Percentiles rank a stretch among this genome's conserved stretches.
These are phyloP conservation scores for Boletus vermiculosoides DNA, from an alignment of 768 basidiomycete genomes.

Conservation along the genomic window DNA sequence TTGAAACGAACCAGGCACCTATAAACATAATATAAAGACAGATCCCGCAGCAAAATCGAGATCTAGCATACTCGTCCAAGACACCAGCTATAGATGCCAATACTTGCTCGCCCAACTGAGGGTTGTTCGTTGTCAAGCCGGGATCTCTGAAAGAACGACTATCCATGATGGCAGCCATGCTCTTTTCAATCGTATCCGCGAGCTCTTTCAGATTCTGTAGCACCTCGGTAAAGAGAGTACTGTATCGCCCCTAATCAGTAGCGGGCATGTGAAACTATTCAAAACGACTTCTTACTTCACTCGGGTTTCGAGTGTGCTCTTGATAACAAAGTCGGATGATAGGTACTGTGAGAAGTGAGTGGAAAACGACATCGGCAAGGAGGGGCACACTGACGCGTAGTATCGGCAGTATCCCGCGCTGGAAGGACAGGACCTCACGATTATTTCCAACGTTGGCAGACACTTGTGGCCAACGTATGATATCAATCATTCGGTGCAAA, in stretches of 20 bases:
- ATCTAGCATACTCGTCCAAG: slow-evolving; percentile 48
- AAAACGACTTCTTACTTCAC: slow-evolving; percentile 44
- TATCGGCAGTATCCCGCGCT: slow-evolving; percentile 53
- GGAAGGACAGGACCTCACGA: slow-evolving; percentile 49
- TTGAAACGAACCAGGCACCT: slow-evolving; percentile 62
- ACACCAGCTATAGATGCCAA: slow-evolving; percentile 47
- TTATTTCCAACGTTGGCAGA: slow-evolving; percentile 38
- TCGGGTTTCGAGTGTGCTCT: slow-evolving; percentile 49
- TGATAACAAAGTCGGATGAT: slow-evolving; percentile 57
- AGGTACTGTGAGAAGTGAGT: slow-evolving; percentile 43
- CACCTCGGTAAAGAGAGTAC: slow-evolving; percentile 45
- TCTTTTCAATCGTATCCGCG: slow-evolving; percentile 38
- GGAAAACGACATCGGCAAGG: not conserved
- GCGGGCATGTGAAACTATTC: not conserved
- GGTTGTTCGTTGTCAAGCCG: not conserved
- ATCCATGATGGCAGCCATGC: slow-evolving; percentile 35
- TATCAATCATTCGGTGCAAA: slow-evolving; percentile 47
- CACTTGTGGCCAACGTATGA: slow-evolving; percentile 47
- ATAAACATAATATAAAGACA: not conserved
- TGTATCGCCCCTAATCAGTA: slow-evolving; percentile 21
- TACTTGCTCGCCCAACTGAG: slow-evolving; percentile 40
- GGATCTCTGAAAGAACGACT: slow-evolving; percentile 37
- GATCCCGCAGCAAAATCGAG: slow-evolving; percentile 17
- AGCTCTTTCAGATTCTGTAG: slow-evolving; percentile 46
- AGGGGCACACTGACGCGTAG: slow-evolving; percentile 40